phyloP scores from a whole-genome alignment of 768 basidiomycete genomes.

The Russula virescens region DNA sequence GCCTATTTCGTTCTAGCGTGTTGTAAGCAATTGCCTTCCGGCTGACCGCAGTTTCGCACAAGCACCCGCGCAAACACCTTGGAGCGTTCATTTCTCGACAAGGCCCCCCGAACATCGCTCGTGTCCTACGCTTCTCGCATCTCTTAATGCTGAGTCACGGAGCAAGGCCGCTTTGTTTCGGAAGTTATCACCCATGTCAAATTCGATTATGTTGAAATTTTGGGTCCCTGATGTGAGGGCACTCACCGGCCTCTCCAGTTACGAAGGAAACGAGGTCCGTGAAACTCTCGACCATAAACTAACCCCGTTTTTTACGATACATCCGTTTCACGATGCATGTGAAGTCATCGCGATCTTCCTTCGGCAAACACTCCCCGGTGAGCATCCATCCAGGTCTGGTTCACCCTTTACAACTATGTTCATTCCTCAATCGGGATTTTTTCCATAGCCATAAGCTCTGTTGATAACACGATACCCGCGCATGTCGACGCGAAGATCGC shows the following conservation, averaged over 20 bases:
- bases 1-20: background rate
- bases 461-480: slow-evolving; percentile 16
- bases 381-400: background rate
- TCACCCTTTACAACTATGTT: background rate
- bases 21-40: slow-evolving; percentile 3
- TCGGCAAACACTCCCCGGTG: slow-evolving; percentile 17
- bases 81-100: background rate
- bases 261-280: slow-evolving; percentile 14
- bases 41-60: background rate
- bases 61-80: slow-evolving; percentile 13
- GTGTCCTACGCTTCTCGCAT: slow-evolving; percentile 3
- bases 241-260: slow-evolving; percentile 14
- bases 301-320: slow-evolving; percentile 6
- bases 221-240: slow-evolving; percentile 13
- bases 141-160: slow-evolving; percentile 3
- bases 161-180: slow-evolving; percentile 13
- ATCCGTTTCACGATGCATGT: slow-evolving; percentile 7
- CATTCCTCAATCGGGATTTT: slow-evolving; percentile 6
- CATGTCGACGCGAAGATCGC: slow-evolving; percentile 16
- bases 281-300: background rate
- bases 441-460: background rate
- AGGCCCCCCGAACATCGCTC: slow-evolving; percentile 14
- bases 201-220: slow-evolving; percentile 18
- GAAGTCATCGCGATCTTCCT: slow-evolving; percentile 6
- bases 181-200: slow-evolving; percentile 18